Conservation (phyloP, 2,329 filamentous ascomycete genomes). For the Trichoderma aggressivum region DNA sequence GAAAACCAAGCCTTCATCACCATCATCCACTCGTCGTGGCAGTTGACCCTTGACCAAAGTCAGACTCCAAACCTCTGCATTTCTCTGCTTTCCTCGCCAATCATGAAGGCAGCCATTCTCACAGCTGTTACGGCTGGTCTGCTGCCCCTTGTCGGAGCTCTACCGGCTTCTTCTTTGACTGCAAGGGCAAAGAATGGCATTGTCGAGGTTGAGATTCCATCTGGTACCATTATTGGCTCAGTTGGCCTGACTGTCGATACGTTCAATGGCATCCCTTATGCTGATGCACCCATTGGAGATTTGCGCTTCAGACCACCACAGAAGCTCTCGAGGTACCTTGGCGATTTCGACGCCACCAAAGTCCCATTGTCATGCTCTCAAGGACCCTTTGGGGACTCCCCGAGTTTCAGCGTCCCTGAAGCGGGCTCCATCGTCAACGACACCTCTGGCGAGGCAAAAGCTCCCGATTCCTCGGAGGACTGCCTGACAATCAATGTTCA, state of each 20-base stretch:
- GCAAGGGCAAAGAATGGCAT: neutral
- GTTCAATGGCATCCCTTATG: slow-evolving; percentile 74
- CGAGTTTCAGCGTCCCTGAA: neutral
- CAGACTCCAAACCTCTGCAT: neutral
- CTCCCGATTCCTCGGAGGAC: slow-evolving; percentile 45
- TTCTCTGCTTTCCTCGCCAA: no score
- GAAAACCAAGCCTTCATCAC: neutral
- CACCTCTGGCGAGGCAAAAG: neutral
- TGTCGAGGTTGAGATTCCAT: slow-evolving; percentile 52
- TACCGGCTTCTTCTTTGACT: neutral
- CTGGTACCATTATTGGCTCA: slow-evolving; percentile 55
- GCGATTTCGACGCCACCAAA: slow-evolving; percentile 59
- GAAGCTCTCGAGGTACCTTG: slow-evolving; percentile 51
- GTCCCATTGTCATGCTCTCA: slow-evolving; percentile 67
- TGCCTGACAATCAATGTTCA: slow-evolving; percentile 61
- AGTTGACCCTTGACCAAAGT: neutral
- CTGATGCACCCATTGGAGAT: slow-evolving; percentile 62
- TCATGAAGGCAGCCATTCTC: neutral
- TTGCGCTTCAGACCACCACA: slow-evolving; percentile 68
- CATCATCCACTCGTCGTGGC: neutral
- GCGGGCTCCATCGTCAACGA: neutral
- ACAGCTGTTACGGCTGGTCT: neutral
- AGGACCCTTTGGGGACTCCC: slow-evolving; percentile 48
- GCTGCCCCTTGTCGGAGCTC: neutral
- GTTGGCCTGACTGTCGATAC: slow-evolving; percentile 52